These are phyloP conservation scores for Ilex paraguariensis DNA, from an alignment of 305 asterid species.

Conservation along the genomic window DNA sequence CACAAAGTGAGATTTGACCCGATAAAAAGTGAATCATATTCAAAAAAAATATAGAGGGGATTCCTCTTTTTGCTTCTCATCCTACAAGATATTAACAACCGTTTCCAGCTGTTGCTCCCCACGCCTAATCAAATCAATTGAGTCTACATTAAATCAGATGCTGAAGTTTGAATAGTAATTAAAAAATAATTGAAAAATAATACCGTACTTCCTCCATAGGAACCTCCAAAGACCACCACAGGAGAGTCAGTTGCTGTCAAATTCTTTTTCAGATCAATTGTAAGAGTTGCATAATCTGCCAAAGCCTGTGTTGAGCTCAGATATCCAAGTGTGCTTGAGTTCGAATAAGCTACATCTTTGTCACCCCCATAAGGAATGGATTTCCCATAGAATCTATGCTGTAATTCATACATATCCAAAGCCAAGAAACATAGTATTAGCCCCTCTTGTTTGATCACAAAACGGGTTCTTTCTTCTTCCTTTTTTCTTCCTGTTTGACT, in stretches of 20 bases:
- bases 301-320: slow-evolving; percentile 79
- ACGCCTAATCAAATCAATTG: too few species aligned
- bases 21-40: too few species aligned
- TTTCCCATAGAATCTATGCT: slow-evolving; percentile 86
- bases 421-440: neutral
- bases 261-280: slow-evolving; percentile 62
- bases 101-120: too few species aligned
- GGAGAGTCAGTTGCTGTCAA: slow-evolving; percentile 58
- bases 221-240: slow-evolving; percentile 84
- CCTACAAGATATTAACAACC: too few species aligned
- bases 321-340: slow-evolving; percentile 69
- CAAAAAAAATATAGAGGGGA: too few species aligned
- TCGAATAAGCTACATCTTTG: slow-evolving; percentile 46
- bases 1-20: too few species aligned
- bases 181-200: neutral
- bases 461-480: too few species aligned
- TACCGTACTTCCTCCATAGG: slow-evolving; percentile 88
- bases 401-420: slow-evolving; percentile 15
- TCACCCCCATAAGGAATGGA: slow-evolving; percentile 73
- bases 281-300: slow-evolving; percentile 80
- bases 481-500: too few species aligned
- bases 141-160: too few species aligned
- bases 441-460: too few species aligned
- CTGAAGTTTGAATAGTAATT: too few species aligned
- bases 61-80: too few species aligned